Base-by-base conservation (phyloP, 78 protist species). In the Tieghemostelium lacteum region DNA sequence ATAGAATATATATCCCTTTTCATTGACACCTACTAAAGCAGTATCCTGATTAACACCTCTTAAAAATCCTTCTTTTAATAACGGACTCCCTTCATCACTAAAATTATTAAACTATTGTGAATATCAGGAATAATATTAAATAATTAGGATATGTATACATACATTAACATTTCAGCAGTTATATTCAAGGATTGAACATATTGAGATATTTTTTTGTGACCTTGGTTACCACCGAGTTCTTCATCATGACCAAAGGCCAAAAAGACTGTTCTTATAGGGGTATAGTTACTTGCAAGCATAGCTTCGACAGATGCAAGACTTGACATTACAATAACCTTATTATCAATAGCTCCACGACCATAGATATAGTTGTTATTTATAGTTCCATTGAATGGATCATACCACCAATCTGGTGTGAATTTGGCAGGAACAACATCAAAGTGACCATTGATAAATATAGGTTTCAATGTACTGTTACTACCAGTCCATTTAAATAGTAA, bases 191-290 rank as follows among this genome's bases (percentile, higher is more conserved):
- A 37, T 57, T 28, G 17, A 24, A 83, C 57, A 29, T 58, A 5
- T 20, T 37, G 22, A 0, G 91, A 57, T 0, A 83, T 83, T 29
- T 58, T 54, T 60, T 60, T 55, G 14, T 73, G 77, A 40, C 91
- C 91, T 3, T 54, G 33, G 0, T 6, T 0, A 14, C 91, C 91
- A 29, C 91, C 91, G 36, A 70, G 24, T 24, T 83, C 91, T 36
- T 83, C 91, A 33, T 83, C 91, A 45, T 83, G 91, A 26, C 91
- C 91, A 57, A 83, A 69, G 16, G 66, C 65, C 39, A 83, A 16
- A 36, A 42, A 83, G 24, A 83, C 22, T 22, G 78, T 45, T 24
- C 91, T 34, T 17, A 54, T 58, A 8, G 91, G 91, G 7, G 62
- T 24, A 42, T 45, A 69, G 20, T 58, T 58, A 16, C n/a, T 54